Evolutionary conservation across 164 flowering plant species (phyloP).

Genomic region (Stephania cephalantha): DNA sequence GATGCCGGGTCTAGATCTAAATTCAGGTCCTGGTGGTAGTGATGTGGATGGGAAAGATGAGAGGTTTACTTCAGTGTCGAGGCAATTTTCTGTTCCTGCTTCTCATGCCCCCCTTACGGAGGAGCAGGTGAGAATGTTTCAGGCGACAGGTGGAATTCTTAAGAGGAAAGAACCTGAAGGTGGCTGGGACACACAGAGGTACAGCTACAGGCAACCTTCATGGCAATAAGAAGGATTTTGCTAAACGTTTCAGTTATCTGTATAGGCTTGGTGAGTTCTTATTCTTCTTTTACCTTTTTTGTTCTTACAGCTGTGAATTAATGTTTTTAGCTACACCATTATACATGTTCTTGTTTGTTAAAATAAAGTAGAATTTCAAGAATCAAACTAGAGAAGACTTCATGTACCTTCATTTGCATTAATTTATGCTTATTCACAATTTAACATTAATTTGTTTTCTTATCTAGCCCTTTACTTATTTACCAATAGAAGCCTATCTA

Average conservation of each 20-base stretch:
- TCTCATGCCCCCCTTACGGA: slow-evolving; percentile 45
- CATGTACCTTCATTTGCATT: not conserved
- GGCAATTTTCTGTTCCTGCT: slow-evolving; percentile 47
- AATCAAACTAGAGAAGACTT: too few relatives aligned
- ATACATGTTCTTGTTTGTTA: not conserved
- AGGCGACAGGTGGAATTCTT: slow-evolving; percentile 36
- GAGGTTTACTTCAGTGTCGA: slow-evolving; percentile 27
- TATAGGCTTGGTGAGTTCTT: not conserved
- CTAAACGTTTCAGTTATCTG: slow-evolving; percentile 11
- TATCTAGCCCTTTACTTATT: too few relatives aligned
- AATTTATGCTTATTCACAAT: slow-evolving; percentile 2
- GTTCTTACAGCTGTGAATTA: not conserved
- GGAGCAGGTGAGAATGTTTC: slow-evolving; percentile 59
- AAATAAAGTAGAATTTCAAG: too few relatives aligned
- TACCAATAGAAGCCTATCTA: too few relatives aligned
- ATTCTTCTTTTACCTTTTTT: not conserved
- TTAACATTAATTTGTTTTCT: too few relatives aligned
- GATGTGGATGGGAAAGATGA: slow-evolving; percentile 65
- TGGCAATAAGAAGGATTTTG: slow-evolving; percentile 39
- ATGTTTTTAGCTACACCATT: not conserved
- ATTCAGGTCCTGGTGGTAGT: slow-evolving; percentile 65
- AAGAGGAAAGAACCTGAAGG: slow-evolving; percentile 52
- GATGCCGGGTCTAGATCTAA: slow-evolving; percentile 66
- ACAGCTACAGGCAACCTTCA: slow-evolving; percentile 44
- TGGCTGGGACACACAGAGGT: slow-evolving; percentile 49